Conservation (phyloP, 2,329 filamentous ascomycete species). For the Phialemoniopsis sp. region DNA sequence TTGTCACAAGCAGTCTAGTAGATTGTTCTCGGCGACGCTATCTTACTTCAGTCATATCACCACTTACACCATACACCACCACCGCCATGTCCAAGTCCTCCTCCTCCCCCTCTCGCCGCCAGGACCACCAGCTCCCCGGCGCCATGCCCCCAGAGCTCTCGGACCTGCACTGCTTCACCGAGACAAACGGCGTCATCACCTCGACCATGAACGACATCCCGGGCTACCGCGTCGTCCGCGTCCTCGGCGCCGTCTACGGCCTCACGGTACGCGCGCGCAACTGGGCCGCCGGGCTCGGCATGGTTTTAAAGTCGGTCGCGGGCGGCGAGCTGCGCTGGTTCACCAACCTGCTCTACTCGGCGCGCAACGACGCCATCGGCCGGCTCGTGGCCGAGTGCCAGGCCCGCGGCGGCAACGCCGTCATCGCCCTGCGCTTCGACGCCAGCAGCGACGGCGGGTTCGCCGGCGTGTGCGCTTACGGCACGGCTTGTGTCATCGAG, state of each 20-base stretch:
- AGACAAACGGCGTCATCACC: conserved; percentile 58
- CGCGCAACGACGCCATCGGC: conserved; percentile 54
- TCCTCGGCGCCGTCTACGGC: conserved; percentile 49
- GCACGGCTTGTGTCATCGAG: conserved; percentile 54
- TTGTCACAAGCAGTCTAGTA: too few relatives aligned
- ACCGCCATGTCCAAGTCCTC: too few relatives aligned
- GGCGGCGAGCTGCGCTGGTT: conserved; percentile 58
- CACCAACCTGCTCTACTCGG: conserved; percentile 54
- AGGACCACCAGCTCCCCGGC: too few relatives aligned
- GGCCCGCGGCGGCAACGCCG: conserved; percentile 53
- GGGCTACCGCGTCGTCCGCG: conserved; percentile 52
- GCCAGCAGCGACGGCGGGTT: conserved; percentile 49
- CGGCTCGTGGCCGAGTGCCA: conserved; percentile 53
- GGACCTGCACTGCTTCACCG: conserved; percentile 54
- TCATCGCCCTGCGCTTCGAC: conserved; percentile 57
- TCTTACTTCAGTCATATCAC: too few relatives aligned
- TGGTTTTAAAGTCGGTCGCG: conserved; percentile 51
- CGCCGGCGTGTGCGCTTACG: conserved; percentile 57
- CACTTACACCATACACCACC: too few relatives aligned
- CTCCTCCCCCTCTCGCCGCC: too few relatives aligned
- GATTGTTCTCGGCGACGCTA: too few relatives aligned
- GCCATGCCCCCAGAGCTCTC: conserved; percentile 16
- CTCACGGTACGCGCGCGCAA: conserved; percentile 44
- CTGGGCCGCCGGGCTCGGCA: conserved; percentile 50
- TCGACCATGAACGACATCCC: conserved; percentile 62